These are phyloP conservation scores for Wickerhamomyces rabaulensis DNA, from an alignment of 805 yeast genomes.

Conservation along the genomic window DNA sequence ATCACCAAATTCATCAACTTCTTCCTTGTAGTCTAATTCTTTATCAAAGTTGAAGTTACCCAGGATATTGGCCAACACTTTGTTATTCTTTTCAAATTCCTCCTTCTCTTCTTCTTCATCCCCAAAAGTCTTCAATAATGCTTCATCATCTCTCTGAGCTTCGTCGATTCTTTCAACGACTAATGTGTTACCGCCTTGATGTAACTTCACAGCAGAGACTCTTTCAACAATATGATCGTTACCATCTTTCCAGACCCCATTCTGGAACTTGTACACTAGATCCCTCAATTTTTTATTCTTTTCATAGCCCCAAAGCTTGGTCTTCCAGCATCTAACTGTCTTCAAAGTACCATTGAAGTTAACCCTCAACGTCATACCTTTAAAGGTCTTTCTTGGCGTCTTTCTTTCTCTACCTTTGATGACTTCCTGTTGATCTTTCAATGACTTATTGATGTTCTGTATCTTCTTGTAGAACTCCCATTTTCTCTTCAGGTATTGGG, in stretches of 20 bases:
- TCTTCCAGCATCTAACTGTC: slow-evolving; percentile 56
- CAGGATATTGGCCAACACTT: slow-evolving; percentile 44
- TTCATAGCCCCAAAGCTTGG: slow-evolving; percentile 88
- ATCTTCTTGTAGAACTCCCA: slow-evolving; percentile 33
- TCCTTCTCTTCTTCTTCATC: slow-evolving; percentile 31
- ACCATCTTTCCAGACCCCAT: slow-evolving; percentile 77
- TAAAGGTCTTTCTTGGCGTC: slow-evolving; percentile 46
- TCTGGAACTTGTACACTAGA: slow-evolving; percentile 54
- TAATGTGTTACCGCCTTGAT: slow-evolving; percentile 14
- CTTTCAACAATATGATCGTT: slow-evolving; percentile 75
- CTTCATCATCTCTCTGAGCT: slow-evolving; percentile 11
- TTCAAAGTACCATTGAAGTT: slow-evolving; percentile 52
- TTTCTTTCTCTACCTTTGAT: slow-evolving; percentile 60
- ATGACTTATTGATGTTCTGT: slow-evolving; percentile 30
- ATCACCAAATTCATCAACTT: slow-evolving; percentile 34
- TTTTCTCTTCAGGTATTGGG: slow-evolving; percentile 32
- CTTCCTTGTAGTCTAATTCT: slow-evolving; percentile 37
- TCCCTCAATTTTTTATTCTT: slow-evolving; percentile 58
- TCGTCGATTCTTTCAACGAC: slow-evolving; percentile 11
- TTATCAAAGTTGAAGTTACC: slow-evolving; percentile 47
- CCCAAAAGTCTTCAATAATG: slow-evolving; percentile 20
- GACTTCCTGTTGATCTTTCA: slow-evolving; percentile 39
- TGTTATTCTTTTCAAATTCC: slow-evolving; percentile 40
- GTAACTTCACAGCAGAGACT: slow-evolving; percentile 18
- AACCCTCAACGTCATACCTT: slow-evolving; percentile 59